Evolutionary conservation across 192 early-diverging fungal species (phyloP).

Genomic region (Coemansia sp.): DNA sequence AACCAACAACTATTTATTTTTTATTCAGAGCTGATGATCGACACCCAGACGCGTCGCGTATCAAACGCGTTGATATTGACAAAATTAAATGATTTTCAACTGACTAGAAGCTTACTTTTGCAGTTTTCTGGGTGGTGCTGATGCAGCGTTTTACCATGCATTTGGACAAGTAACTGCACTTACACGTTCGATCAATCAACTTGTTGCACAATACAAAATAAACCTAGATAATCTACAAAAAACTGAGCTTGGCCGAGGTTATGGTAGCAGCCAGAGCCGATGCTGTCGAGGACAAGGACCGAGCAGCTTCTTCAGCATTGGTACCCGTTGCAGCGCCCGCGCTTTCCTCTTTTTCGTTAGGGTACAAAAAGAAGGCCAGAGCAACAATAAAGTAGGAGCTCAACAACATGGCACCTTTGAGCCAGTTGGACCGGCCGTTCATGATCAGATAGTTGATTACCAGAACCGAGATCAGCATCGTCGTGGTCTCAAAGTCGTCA

Average conservation of each 20-base stretch:
- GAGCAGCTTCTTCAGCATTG: not conserved
- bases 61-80: not conserved
- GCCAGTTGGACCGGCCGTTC: constrained; percentile 90
- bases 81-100: not conserved
- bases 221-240: constrained; percentile 7
- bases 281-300: not conserved
- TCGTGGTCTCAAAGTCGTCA: constrained; percentile 78
- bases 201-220: too few relatives aligned
- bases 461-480: constrained; percentile 85
- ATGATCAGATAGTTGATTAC: constrained; percentile 78
- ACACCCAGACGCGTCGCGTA: not conserved
- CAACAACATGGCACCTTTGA: constrained; percentile 88
- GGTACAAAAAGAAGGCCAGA: constrained; percentile 78
- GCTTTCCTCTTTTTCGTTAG: constrained; percentile 40
- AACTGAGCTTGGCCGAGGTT: constrained; percentile 12
- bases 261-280: not conserved
- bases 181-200: too few relatives aligned
- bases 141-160: too few relatives aligned
- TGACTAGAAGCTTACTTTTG: too few relatives aligned
- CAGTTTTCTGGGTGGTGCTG: too few relatives aligned
- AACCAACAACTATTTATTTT: not conserved
- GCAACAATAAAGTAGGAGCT: constrained; percentile 82
- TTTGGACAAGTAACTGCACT: too few relatives aligned
- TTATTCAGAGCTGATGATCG: not conserved
- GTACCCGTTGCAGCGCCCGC: not conserved